phyloP scores from a whole-genome alignment of 75 land plant species.

The Azolla pinnata region DNA sequence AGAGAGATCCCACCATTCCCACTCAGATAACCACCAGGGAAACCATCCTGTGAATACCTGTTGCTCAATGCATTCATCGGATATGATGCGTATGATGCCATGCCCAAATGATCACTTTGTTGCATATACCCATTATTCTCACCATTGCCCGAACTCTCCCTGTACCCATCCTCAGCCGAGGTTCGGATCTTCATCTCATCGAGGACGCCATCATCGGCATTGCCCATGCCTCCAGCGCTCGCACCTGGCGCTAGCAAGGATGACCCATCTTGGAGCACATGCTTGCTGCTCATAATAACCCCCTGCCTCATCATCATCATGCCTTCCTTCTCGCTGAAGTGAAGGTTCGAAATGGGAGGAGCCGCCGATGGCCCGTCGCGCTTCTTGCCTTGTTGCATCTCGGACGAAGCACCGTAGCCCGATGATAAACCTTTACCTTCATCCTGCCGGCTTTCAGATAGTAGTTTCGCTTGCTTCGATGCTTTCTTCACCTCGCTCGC shows the following conservation, averaged over 20 bases:
- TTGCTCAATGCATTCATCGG: conserved; percentile 39
- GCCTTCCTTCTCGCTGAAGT: too few relatives aligned
- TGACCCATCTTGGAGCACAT: neutral
- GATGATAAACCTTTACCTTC: too few relatives aligned
- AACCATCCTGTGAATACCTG: conserved; percentile 25
- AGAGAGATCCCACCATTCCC: conserved; percentile 48
- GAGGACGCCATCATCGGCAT: neutral
- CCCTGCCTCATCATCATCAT: too few relatives aligned
- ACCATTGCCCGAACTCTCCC: neutral
- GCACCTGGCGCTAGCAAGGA: neutral
- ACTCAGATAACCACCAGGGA: conserved; percentile 1
- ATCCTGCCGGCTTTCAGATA: neutral
- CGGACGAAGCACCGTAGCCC: too few relatives aligned
- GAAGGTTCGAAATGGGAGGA: too few relatives aligned
- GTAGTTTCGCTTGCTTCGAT: neutral
- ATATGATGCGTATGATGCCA: conserved; percentile 21
- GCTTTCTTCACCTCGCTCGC: neutral
- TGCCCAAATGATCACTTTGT: neutral
- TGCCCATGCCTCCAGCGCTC: neutral
- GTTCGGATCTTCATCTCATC: neutral
- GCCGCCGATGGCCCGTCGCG: too few relatives aligned
- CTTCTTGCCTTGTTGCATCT: conserved; percentile 1
- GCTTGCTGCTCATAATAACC: neutral
- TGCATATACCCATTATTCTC: neutral
- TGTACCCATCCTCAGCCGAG: neutral